These are phyloP conservation scores for Xylaria sp. DNA, from an alignment of 2,329 filamentous ascomycete species.

Conservation along the genomic window DNA sequence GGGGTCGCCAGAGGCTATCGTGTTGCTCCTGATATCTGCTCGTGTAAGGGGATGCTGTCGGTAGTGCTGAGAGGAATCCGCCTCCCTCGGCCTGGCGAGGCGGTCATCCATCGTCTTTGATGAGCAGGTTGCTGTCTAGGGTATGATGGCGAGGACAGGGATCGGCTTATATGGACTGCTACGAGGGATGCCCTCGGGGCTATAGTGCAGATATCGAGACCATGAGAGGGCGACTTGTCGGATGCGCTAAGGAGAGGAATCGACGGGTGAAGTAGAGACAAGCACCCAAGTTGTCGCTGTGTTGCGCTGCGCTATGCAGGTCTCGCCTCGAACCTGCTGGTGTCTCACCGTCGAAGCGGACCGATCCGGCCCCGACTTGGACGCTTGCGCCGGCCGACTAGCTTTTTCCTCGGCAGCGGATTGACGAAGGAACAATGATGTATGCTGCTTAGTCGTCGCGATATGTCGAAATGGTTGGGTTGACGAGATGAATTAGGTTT, in stretches of 20 bases:
- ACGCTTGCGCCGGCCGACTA: slow-evolving; percentile 9
- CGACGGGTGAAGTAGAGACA: slow-evolving; percentile 11
- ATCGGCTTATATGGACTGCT: slow-evolving; percentile 10
- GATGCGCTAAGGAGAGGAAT: slow-evolving; percentile 18
- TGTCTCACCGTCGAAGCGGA: slow-evolving; percentile 6
- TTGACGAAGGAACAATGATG: background rate
- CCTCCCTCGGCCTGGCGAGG: slow-evolving; percentile 8
- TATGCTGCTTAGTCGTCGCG: background rate
- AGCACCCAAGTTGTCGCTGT: background rate
- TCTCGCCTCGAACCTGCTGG: background rate
- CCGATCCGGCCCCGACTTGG: slow-evolving; percentile 19
- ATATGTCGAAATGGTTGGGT: background rate
- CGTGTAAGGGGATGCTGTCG: slow-evolving; percentile 20
- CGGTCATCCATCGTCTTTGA: slow-evolving; percentile 13
- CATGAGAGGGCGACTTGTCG: slow-evolving; percentile 29
- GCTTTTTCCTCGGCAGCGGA: background rate
- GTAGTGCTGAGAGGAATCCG: background rate
- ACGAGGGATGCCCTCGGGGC: slow-evolving; percentile 36
- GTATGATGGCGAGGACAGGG: background rate
- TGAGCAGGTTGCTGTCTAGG: background rate
- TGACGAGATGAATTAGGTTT: background rate
- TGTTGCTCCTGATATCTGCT: slow-evolving; percentile 25
- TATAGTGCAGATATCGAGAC: slow-evolving; percentile 27
- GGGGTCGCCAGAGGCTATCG: slow-evolving; percentile 22
- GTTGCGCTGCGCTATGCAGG: background rate